Evolutionary conservation across 2,329 filamentous ascomycete genomes (phyloP).

Genomic region (Cordyceps cicadae): DNA sequence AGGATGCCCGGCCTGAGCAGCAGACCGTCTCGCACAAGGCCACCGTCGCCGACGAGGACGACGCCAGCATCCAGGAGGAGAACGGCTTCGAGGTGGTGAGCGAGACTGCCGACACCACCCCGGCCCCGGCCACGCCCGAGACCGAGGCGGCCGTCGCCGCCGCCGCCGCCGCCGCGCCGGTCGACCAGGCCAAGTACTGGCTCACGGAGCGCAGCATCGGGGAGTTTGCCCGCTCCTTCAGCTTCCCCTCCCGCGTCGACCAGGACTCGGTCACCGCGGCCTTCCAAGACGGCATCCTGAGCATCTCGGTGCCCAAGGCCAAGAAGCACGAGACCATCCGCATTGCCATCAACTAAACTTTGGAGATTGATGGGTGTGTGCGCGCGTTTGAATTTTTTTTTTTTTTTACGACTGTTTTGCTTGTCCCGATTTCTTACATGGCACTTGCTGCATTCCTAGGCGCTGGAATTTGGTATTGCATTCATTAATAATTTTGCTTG

Average conservation of each 20-base stretch:
- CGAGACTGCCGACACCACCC: slow-evolving; percentile 15
- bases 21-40: slow-evolving; percentile 42
- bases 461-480: background rate
- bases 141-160: slow-evolving; percentile 16
- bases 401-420: no score
- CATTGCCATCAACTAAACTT: slow-evolving; percentile 43
- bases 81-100: slow-evolving; percentile 24
- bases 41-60: slow-evolving; percentile 56
- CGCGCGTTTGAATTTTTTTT: no score
- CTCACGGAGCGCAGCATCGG: slow-evolving; percentile 57
- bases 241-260: slow-evolving; percentile 57
- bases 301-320: slow-evolving; percentile 57
- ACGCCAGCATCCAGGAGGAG: slow-evolving; percentile 23
- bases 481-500: slow-evolving; percentile 4
- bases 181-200: slow-evolving; percentile 58
- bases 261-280: slow-evolving; percentile 52
- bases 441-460: background rate
- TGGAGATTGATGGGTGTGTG: background rate
- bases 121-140: slow-evolving; percentile 22
- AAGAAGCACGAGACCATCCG: slow-evolving; percentile 49
- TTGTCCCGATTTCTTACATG: no score
- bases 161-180: slow-evolving; percentile 16
- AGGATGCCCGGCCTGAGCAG: slow-evolving; percentile 26
- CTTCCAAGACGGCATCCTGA: slow-evolving; percentile 59
- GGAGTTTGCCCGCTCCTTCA: slow-evolving; percentile 60